These are phyloP conservation scores for Psilocybe subaeruginosa DNA, from an alignment of 768 basidiomycete genomes.

Conservation along the genomic window DNA sequence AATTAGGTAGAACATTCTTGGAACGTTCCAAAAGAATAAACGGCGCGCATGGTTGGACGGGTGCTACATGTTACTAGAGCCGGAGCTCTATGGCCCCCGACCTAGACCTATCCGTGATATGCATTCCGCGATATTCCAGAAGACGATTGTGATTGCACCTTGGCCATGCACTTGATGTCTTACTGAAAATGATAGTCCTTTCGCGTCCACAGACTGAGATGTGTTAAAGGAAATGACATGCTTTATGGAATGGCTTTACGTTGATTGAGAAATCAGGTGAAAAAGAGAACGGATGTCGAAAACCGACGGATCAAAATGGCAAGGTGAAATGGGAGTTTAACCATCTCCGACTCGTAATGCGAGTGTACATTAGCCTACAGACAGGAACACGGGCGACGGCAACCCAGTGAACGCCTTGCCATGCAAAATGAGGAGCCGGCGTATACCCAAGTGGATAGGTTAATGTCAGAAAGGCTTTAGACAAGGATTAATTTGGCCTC, in stretches of 20 bases:
- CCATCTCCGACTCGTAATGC: not conserved
- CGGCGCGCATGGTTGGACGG: not conserved
- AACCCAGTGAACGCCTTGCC: not conserved
- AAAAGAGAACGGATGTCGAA: not conserved
- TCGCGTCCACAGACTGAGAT: no score
- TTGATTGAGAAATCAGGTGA: not conserved
- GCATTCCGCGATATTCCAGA: no score
- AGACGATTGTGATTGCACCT: no score
- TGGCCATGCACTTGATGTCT: no score
- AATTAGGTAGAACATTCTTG: not conserved
- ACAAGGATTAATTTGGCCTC: conserved; percentile 12
- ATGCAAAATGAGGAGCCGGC: not conserved
- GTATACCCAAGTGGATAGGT: conserved; percentile 4
- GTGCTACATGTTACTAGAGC: not conserved
- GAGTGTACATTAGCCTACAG: not conserved
- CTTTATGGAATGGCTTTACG: not conserved
- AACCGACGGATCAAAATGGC: not conserved
- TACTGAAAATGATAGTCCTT: no score
- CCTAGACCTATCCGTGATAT: no score
- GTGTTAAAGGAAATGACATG: not conserved
- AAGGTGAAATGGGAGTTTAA: not conserved
- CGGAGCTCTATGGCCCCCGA: not conserved
- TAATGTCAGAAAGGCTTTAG: not conserved
- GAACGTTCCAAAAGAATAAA: not conserved
- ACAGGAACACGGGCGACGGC: not conserved